phyloP scores from a whole-genome alignment of 495 filamentous ascomycete species.

The Aspergillus affinis region DNA sequence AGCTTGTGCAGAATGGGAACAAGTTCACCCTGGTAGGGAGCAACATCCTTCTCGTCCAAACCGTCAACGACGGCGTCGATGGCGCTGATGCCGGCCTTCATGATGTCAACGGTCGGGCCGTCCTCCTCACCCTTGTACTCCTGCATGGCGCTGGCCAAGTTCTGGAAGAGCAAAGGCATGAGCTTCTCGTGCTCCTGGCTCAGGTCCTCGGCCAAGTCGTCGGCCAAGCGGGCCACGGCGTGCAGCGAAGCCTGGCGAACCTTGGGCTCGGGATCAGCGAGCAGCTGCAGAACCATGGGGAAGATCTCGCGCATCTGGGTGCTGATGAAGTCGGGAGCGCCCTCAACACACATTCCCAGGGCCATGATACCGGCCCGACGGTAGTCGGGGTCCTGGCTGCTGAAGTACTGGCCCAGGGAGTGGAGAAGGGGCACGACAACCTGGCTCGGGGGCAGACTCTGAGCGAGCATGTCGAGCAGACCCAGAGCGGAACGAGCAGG shows the following conservation, averaged over 20 bases:
- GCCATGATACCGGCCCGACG: constrained; percentile 89
- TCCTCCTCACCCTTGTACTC: constrained; percentile 62
- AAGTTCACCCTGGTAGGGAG: constrained; percentile 75
- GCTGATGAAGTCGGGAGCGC: constrained; percentile 92
- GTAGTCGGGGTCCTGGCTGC: constrained; percentile 66
- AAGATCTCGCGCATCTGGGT: constrained; percentile 85
- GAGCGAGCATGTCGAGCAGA: constrained; percentile 84
- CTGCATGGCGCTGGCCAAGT: constrained; percentile 75
- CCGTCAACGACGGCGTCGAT: constrained; percentile 90
- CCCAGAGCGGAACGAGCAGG: constrained; percentile 83
- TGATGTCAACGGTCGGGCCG: constrained; percentile 68
- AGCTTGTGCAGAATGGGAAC: constrained; percentile 80
- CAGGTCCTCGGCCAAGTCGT: constrained; percentile 89
- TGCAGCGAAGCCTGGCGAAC: constrained; percentile 86
- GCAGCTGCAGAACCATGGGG: constrained; percentile 78
- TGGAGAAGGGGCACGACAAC: constrained; percentile 92
- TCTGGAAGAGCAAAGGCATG: constrained; percentile 80
- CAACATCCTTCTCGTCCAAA: constrained; percentile 78
- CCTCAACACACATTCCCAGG: constrained; percentile 91
- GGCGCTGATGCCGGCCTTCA: constrained; percentile 85
- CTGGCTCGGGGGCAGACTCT: constrained; percentile 85
- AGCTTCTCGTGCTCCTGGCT: constrained; percentile 77
- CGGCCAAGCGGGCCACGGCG: constrained; percentile 81
- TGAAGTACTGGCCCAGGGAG: constrained; percentile 76
- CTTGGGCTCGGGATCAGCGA: constrained; percentile 76